A percentile compares a stretch with the other conserved stretches of the same genome.
These are phyloP conservation scores for Clavispora carvajalis DNA, from an alignment of 805 yeast genomes.

Conservation along the genomic window DNA sequence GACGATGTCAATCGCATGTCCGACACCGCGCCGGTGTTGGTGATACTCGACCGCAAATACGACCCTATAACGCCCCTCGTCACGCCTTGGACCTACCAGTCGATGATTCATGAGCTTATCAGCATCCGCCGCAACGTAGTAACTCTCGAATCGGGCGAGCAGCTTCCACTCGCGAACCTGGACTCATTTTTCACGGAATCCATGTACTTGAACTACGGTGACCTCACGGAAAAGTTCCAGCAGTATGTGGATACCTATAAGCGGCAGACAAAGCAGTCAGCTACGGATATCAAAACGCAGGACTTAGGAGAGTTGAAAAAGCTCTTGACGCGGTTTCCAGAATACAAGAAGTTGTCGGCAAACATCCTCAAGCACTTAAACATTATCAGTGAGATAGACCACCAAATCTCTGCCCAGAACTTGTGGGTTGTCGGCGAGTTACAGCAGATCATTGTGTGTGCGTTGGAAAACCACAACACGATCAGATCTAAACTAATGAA, in stretches of 20 bases:
- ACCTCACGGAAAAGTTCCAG: slow-evolving; percentile 82
- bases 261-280: slow-evolving; percentile 65
- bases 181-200: slow-evolving; percentile 77
- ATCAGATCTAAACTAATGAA: slow-evolving; percentile 51
- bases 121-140: slow-evolving; percentile 82
- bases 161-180: slow-evolving; percentile 45
- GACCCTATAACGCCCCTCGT: slow-evolving; percentile 93
- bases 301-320: slow-evolving; percentile 86
- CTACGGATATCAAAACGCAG: slow-evolving; percentile 47
- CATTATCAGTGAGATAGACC: slow-evolving; percentile 79
- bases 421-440: slow-evolving; percentile 85
- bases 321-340: slow-evolving; percentile 90
- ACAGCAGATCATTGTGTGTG: slow-evolving; percentile 77
- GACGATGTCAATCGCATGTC: slow-evolving; percentile 52
- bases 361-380: slow-evolving; percentile 92
- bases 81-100: slow-evolving; percentile 96
- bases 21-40: slow-evolving; percentile 68
- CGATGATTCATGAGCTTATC: slow-evolving; percentile 91
- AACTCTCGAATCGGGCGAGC: slow-evolving; percentile 49
- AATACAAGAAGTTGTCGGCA: slow-evolving; percentile 79
- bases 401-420: slow-evolving; percentile 55
- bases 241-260: slow-evolving; percentile 81
- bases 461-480: slow-evolving; percentile 28
- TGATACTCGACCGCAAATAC: slow-evolving; percentile 75
- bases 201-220: slow-evolving; percentile 91